Base-by-base conservation (phyloP, 139 green algal genomes). In the Diplosphaera chodatii region DNA sequence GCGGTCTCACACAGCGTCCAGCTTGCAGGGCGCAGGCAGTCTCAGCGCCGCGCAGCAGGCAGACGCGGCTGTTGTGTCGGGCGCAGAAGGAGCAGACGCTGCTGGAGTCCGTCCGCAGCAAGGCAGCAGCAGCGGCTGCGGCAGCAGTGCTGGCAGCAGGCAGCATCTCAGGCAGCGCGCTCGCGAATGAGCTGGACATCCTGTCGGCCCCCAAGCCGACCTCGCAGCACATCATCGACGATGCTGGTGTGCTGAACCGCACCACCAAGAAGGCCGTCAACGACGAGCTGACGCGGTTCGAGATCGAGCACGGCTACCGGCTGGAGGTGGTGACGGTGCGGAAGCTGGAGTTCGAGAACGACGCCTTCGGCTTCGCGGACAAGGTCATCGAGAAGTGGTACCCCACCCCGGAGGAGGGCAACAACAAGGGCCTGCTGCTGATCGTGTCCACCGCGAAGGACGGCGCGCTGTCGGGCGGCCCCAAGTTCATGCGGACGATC, bases 381-480 rank as follows among this genome's bases (percentile, higher is more conserved):
- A 97, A 97, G 85, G 77, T 96, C 0, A 67, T 87, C 41, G 74
- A 68, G 48, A 79, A 78, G 66, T 97, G 94, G 94, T 98, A 97
- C 85, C 85, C 87, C 2, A 86, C 75, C 0, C 66, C 81, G 33
- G 85, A 89, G 40, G 72, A 84, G 37, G 85, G 80, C 22, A 83
- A 92, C 77, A 96, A 98, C 70, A 92, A 96, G 79, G 95, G 91
- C 27, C 68, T 98, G 3, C 67, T 99, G 64, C 77, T 99, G 76
- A 76, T 99, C 27, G 88, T 99, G 37, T 97, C 93, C 0, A 79
- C 94, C 25, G 77, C 70, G 66, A 99, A 98, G 83, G 94, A 99
- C 72, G 94, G 94, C 25, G 94, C 94, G 2, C 69, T 99, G 21
- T 92, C 89, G 32, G 94, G 94, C 64, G 94, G 95, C 25, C 77